Base-by-base conservation (phyloP, 192 early-diverging fungal species). In the Podila epigama region DNA sequence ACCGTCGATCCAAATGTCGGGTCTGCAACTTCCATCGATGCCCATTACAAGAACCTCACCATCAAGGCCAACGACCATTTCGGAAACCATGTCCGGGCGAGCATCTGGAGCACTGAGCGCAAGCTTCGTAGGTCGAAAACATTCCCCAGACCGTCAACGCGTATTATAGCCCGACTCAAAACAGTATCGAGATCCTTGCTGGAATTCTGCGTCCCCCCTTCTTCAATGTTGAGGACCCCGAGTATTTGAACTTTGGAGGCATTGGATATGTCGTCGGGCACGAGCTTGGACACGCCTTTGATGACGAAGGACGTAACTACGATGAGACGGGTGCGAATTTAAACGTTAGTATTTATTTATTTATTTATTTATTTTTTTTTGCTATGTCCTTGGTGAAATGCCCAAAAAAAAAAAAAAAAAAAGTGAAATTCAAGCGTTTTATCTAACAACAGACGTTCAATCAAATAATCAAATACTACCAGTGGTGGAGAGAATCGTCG, bases 401-500 rank as follows among this genome's bases (percentile, higher is more conserved):
- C n/a, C n/a, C n/a, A n/a, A n/a, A n/a, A n/a, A n/a, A n/a, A n/a
- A n/a, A n/a, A n/a, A n/a, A n/a, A n/a, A n/a, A n/a, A n/a, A n/a
- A n/a, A n/a, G n/a, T n/a, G n/a, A n/a, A n/a, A n/a, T n/a, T n/a
- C n/a, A n/a, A n/a, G n/a, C n/a, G n/a, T n/a, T n/a, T n/a, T n/a
- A n/a, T n/a, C n/a, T n/a, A n/a, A n/a, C n/a, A n/a, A n/a, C n/a
- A n/a, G n/a, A n/a, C n/a, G n/a, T n/a, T n/a, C n/a, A n/a, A n/a
- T n/a, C n/a, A n/a, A n/a, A n/a, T n/a, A n/a, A n/a, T n/a, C n/a
- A n/a, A 58, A 2, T 40, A 68, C 5, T 42, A 28, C 32, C 52
- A 82, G 80, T 94, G 92, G 92, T 94, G 92, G 92, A 84, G 85
- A 1, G 77, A 87, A 11, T 62, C 75, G 25, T 91, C 91, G 0